phyloP scores from a whole-genome alignment of 2,329 filamentous ascomycete genomes.

The Xylariales sp. region DNA sequence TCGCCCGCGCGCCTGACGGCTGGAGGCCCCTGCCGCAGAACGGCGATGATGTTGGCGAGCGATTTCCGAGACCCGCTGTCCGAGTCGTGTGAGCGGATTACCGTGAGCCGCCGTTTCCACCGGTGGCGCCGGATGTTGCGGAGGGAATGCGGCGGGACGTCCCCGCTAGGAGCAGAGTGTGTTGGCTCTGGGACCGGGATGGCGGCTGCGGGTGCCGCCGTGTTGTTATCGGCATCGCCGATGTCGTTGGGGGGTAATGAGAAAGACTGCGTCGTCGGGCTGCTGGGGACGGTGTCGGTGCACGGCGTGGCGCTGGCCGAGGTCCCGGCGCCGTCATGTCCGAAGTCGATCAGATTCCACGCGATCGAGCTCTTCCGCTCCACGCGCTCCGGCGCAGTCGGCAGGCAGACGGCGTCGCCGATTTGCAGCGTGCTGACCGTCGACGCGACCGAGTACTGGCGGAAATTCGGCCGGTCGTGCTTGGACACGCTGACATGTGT shows the following conservation, averaged over 20 bases:
- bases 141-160: not conserved
- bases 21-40: slow-evolving; percentile 31
- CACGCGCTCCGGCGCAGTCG: slow-evolving; percentile 24
- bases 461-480: slow-evolving; percentile 32
- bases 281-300: slow-evolving; percentile 16
- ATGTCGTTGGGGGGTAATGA: not conserved
- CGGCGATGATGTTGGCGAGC: slow-evolving; percentile 34
- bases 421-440: slow-evolving; percentile 46
- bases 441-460: slow-evolving; percentile 45
- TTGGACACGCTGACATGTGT: slow-evolving; percentile 32
- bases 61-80: slow-evolving; percentile 20
- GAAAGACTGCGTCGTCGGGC: slow-evolving; percentile 31
- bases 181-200: slow-evolving; percentile 25
- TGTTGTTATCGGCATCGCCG: not conserved
- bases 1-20: not conserved
- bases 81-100: not conserved
- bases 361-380: slow-evolving; percentile 36
- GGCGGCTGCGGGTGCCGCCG: not conserved
- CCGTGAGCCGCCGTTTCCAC: slow-evolving; percentile 12
- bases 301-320: slow-evolving; percentile 16
- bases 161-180: not conserved
- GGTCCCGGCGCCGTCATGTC: slow-evolving; percentile 28
- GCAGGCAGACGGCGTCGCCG: slow-evolving; percentile 32
- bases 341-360: slow-evolving; percentile 46
- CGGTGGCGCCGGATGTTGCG: not conserved